phyloP scores from a whole-genome alignment of 495 filamentous ascomycete genomes.

The Haplographium delicatum region DNA sequence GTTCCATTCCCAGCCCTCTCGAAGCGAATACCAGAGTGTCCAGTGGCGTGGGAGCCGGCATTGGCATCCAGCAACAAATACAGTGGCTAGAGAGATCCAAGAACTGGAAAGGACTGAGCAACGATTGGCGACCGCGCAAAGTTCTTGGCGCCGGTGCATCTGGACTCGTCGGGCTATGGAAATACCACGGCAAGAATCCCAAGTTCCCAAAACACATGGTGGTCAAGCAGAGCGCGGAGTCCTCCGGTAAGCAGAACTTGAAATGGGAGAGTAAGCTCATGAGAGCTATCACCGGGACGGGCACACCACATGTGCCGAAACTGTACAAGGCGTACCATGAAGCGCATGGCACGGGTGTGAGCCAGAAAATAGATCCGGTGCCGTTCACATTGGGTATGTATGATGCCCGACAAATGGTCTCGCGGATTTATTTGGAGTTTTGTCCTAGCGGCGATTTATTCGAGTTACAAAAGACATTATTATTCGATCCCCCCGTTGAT shows the following conservation, averaged over 20 bases:
- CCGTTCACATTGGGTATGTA: not conserved
- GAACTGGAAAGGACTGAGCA: not conserved
- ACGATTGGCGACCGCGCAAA: not conserved
- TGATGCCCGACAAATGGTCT: not conserved
- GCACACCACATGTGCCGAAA: constrained; percentile 3
- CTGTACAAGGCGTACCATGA: constrained; percentile 4
- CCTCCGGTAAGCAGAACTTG: not conserved
- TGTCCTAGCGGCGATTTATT: not conserved
- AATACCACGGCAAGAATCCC: not conserved
- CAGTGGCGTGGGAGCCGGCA: too few species aligned
- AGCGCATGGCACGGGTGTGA: not conserved
- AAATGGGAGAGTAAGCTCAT: not conserved
- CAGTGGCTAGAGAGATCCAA: constrained; percentile 4
- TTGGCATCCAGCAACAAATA: not conserved
- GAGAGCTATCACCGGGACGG: not conserved
- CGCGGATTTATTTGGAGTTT: not conserved
- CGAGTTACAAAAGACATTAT: too few species aligned
- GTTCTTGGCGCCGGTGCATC: not conserved
- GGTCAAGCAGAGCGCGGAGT: not conserved
- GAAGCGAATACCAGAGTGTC: too few species aligned
- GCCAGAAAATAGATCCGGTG: not conserved
- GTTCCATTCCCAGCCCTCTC: too few species aligned
- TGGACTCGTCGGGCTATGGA: constrained; percentile 4
- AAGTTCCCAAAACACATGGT: not conserved
- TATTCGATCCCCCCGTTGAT: too few species aligned